A percentile compares a stretch with the other conserved stretches of the same genome.
These are phyloP conservation scores for Botryococcus braunii DNA, from an alignment of 163 green algal genomes.

Conservation along the genomic window DNA sequence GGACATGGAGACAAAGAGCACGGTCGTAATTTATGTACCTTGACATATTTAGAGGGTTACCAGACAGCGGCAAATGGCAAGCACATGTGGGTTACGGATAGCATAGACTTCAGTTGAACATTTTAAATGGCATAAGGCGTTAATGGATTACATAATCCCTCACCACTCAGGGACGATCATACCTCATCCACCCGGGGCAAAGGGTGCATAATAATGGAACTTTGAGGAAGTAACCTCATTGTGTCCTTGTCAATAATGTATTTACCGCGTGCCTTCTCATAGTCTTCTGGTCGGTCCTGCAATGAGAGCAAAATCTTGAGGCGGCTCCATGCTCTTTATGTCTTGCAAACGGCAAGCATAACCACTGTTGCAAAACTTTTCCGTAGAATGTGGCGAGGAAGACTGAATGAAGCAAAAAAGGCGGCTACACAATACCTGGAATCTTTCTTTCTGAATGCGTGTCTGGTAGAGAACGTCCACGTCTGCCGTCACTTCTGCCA, in stretches of 20 bases:
- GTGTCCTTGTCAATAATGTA: slow-evolving; percentile 89
- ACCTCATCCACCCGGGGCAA: slow-evolving; percentile 95
- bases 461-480: slow-evolving; percentile 91
- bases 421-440: slow-evolving; percentile 34
- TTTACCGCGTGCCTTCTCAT: slow-evolving; percentile 70
- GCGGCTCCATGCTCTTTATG: background rate
- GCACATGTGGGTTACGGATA: too few species aligned
- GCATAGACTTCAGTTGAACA: too few species aligned
- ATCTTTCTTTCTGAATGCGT: slow-evolving; percentile 97
- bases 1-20: too few species aligned
- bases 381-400: slow-evolving; percentile 7
- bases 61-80: too few species aligned
- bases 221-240: slow-evolving; percentile 68
- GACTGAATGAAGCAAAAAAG: background rate
- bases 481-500: slow-evolving; percentile 43
- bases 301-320: too few species aligned
- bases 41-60: too few species aligned
- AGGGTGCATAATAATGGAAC: slow-evolving; percentile 93
- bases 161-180: slow-evolving; percentile 3
- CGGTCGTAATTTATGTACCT: too few species aligned
- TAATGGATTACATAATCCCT: too few species aligned
- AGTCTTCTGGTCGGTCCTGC: slow-evolving; percentile 56
- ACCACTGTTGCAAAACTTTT: slow-evolving; percentile 20
- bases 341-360: background rate
- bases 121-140: too few species aligned